These are phyloP conservation scores for Raphanus sativus DNA, from an alignment of 345 rosid genomes.

Conservation along the genomic window DNA sequence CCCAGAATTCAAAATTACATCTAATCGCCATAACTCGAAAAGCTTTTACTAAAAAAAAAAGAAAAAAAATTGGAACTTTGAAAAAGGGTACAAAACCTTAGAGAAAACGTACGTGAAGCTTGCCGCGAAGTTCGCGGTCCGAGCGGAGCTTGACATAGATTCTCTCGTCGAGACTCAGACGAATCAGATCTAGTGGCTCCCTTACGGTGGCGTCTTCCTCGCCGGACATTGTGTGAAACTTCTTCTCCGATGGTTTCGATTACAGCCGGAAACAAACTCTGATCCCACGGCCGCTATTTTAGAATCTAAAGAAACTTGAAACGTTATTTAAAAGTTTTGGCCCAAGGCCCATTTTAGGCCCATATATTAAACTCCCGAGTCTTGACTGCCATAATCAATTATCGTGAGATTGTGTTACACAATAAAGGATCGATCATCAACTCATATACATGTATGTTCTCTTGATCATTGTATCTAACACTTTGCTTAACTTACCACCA, in stretches of 20 bases:
- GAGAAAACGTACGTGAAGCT: conserved; percentile 67
- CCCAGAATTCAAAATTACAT: not conserved
- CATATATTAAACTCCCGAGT: not conserved
- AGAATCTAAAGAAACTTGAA: too few relatives aligned
- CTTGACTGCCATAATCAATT: too few relatives aligned
- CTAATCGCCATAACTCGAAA: not conserved
- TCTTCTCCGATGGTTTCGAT: not conserved
- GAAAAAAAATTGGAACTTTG: not conserved
- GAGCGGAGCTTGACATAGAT: conserved; percentile 99
- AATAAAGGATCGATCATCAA: too few relatives aligned
- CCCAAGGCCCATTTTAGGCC: not conserved
- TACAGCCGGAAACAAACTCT: conserved; percentile 4
- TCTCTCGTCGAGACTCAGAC: conserved; percentile 97
- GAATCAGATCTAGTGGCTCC: conserved; percentile 97
- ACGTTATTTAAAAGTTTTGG: too few relatives aligned
- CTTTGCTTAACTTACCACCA: too few relatives aligned
- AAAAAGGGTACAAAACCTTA: not conserved
- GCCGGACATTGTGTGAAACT: conserved; percentile 54
- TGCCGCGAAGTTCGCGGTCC: conserved; percentile 99
- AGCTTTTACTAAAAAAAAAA: not conserved
- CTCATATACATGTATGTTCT: too few relatives aligned
- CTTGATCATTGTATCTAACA: too few relatives aligned
- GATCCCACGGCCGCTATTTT: not conserved
- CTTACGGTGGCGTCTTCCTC: conserved; percentile 95
- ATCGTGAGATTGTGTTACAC: too few relatives aligned